Conservation (phyloP, 345 rosid species). For the Geranium brycei region DNA sequence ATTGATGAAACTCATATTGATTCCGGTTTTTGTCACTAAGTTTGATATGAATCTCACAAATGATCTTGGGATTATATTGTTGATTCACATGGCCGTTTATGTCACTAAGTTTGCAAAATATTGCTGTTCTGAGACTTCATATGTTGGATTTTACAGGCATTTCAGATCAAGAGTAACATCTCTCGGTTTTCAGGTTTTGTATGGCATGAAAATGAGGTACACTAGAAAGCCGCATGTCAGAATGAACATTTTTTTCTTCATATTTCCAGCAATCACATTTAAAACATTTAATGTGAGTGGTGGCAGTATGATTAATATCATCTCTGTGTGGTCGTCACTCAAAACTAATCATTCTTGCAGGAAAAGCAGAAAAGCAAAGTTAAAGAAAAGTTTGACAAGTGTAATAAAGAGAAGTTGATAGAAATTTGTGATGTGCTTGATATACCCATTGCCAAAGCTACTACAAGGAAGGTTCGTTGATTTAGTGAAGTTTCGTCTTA, state of each 20-base stretch:
- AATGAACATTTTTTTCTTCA: neutral
- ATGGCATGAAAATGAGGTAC: conserved; percentile 87
- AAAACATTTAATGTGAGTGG: neutral
- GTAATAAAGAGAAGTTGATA: conserved; percentile 62
- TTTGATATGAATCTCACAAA: too few species aligned
- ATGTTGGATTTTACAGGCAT: conserved; percentile 51
- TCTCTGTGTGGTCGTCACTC: neutral
- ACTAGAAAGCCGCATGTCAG: neutral
- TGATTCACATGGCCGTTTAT: neutral
- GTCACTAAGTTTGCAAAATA: neutral
- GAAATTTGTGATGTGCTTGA: conserved; percentile 84
- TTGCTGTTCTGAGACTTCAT: conserved; percentile 13
- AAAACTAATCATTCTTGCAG: conserved; percentile 27
- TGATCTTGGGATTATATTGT: neutral
- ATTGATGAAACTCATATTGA: too few species aligned
- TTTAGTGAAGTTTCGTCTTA: conserved; percentile 1
- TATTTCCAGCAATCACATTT: conserved; percentile 1
- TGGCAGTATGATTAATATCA: neutral
- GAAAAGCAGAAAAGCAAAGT: conserved; percentile 65
- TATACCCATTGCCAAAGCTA: conserved; percentile 43
- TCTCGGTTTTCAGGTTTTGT: conserved; percentile 82
- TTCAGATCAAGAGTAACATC: conserved; percentile 67
- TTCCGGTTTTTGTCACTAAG: too few species aligned
- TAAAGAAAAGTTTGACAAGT: conserved; percentile 76
- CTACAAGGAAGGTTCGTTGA: conserved; percentile 58